Evolutionary conservation across 2,329 filamentous ascomycete species (phyloP), one percentile per base, ranked within the genome.

Genomic region (Ophiosphaerella herpotricha): DNA sequence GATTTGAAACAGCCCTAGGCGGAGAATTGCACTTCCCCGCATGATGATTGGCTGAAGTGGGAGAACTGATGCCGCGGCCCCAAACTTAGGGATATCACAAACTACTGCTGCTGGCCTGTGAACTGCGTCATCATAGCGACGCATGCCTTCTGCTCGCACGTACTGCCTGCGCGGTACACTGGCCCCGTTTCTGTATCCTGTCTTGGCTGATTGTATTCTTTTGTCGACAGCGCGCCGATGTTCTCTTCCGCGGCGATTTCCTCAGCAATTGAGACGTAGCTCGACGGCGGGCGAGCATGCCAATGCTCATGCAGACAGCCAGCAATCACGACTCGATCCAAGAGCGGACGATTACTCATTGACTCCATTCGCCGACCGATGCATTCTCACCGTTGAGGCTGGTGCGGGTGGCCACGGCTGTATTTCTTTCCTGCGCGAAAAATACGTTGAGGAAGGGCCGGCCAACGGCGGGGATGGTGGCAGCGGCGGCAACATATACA

Each of bases 381-480:
- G 92, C 47, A 84, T 84, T 7, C 75, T 97, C 24, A 89, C 84
- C 0, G 74, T 97, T 3, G 82, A 88, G 61, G 89, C 92, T 14
- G 94, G 94, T 7, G 76, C 80, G 2, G 94, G 94, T 23, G 94
- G 94, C 7, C 87, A 94, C 67, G 94, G 94, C 56, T 99, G 94
- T 68, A 90, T 97, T 43, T 94, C 94, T 0, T 99, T 97, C 70
- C 77, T 95, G 37, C 87, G 93, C 16, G 94, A 99, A 66, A 93
- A 93, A 56, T 97, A 89, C 73, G 81, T 97, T 26, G 84, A 87
- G 38, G 87, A 96, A 57, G 94, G 94, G 0, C 94, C 94, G 9
- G 85, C 94, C 8, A 97, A 99, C 72, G 94, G 94, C 41, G 94
- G 94, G 52, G 91, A 99, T 69, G 94, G 94, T 36, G 94, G 94